These are phyloP conservation scores for Suhomyces terraborum DNA, from an alignment of 1,139 yeast genomes.

Conservation along the genomic window DNA sequence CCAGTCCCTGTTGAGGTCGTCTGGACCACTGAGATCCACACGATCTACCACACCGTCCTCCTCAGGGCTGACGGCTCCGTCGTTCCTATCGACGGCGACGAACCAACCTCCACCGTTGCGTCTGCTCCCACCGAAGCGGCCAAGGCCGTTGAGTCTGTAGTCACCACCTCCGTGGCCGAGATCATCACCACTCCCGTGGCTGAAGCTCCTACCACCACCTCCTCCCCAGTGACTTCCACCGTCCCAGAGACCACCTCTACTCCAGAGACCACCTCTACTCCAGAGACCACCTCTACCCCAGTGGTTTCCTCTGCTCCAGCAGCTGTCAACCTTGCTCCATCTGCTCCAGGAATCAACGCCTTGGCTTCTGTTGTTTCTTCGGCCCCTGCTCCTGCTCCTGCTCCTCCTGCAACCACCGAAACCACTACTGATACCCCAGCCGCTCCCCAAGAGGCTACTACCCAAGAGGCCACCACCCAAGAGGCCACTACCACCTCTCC, in stretches of 20 bases:
- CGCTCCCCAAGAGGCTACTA: constrained; percentile 19
- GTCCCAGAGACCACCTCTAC: constrained; percentile 7
- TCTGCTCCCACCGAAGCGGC: constrained; percentile 9
- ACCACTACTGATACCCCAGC: constrained; percentile 12
- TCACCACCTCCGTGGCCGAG: constrained; percentile 3
- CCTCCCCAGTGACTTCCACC: background rate
- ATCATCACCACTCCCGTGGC: background rate
- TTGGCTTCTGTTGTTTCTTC: constrained; percentile 1
- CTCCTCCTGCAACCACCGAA: constrained; percentile 3
- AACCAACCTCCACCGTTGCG: constrained; percentile 4
- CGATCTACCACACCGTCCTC: constrained; percentile 20
- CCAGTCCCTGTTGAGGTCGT: constrained; percentile 25
- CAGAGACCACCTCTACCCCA: constrained; percentile 12
- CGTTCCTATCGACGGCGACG: constrained; percentile 6
- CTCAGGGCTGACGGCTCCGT: constrained; percentile 6
- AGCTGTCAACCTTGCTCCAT: constrained; percentile 2
- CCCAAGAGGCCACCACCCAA: constrained; percentile 19
- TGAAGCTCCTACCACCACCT: constrained; percentile 1
- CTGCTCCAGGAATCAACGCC: constrained; percentile 1
- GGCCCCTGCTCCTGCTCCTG: background rate
- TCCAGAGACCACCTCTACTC: constrained; percentile 12
- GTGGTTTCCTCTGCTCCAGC: constrained; percentile 11
- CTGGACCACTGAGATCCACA: constrained; percentile 14
- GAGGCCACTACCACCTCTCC: constrained; percentile 22
- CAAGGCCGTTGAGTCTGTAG: constrained; percentile 9